Percentiles rank a stretch among this genome's conserved stretches.
Evolutionary conservation across 768 basidiomycete genomes (phyloP).

Genomic region (Lentinus tigrinus): DNA sequence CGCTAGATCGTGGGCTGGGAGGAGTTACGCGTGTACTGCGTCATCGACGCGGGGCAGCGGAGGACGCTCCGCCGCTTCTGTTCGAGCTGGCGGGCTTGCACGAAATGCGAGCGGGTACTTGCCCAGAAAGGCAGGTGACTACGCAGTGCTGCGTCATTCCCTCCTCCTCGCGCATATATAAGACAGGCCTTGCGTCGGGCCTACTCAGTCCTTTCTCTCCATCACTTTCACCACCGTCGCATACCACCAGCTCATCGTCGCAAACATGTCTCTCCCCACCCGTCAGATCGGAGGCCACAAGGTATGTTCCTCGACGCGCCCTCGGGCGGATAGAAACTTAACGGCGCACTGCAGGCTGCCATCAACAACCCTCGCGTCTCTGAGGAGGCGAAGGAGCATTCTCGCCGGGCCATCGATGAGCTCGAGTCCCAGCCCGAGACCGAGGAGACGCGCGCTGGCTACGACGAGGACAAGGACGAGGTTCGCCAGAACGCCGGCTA

Average conservation of each 20-base stretch:
- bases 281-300: constrained; percentile 25
- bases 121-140: too few relatives aligned
- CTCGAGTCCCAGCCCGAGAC: constrained; percentile 19
- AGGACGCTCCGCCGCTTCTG: too few relatives aligned
- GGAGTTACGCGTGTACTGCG: too few relatives aligned
- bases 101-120: too few relatives aligned
- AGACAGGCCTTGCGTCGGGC: too few relatives aligned
- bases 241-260: neutral
- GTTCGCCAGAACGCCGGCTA: constrained; percentile 26
- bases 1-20: too few relatives aligned
- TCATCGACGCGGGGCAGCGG: too few relatives aligned
- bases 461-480: constrained; percentile 22
- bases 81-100: too few relatives aligned
- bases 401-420: constrained; percentile 25
- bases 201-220: neutral
- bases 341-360: constrained; percentile 20
- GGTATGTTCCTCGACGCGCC: too few relatives aligned
- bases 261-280: constrained; percentile 24
- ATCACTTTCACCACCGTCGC: neutral
- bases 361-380: constrained; percentile 32
- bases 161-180: too few relatives aligned
- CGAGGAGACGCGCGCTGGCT: constrained; percentile 3
- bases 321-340: too few relatives aligned
- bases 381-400: constrained; percentile 32
- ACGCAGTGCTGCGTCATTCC: too few relatives aligned